These are phyloP conservation scores for Polyporus tsugae DNA, from an alignment of 1,284 basidiomycete species.

Conservation along the genomic window DNA sequence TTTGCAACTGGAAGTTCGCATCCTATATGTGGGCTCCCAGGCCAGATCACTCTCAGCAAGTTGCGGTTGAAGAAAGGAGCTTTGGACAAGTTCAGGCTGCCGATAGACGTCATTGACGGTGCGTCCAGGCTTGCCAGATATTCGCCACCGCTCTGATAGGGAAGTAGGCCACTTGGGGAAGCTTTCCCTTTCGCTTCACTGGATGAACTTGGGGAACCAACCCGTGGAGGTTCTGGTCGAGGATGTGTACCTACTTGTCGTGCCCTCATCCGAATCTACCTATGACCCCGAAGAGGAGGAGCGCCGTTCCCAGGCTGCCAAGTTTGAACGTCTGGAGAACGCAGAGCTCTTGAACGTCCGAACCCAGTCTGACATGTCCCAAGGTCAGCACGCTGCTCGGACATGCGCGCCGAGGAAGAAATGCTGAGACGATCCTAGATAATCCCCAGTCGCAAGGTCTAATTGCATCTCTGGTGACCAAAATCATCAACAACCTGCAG, in stretches of 20 bases:
- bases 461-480: constrained; percentile 86
- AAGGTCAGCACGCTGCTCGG: constrained; percentile 46
- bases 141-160: background rate
- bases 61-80: constrained; percentile 93
- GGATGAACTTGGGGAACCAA: constrained; percentile 93
- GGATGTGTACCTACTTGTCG: constrained; percentile 95
- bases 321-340: constrained; percentile 89
- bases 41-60: constrained; percentile 84
- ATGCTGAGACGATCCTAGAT: constrained; percentile 44
- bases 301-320: constrained; percentile 82
- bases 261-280: constrained; percentile 78
- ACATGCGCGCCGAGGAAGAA: constrained; percentile 8
- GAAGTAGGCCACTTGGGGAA: constrained; percentile 90
- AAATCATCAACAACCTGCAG: constrained; percentile 97
- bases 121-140: background rate
- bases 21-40: constrained; percentile 50
- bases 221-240: constrained; percentile 94
- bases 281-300: constrained; percentile 90
- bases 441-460: constrained; percentile 84
- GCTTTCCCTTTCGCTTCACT: constrained; percentile 93
- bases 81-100: constrained; percentile 95
- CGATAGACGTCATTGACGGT: constrained; percentile 97
- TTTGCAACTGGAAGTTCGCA: background rate
- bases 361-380: constrained; percentile 62
- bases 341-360: constrained; percentile 88